Base-by-base conservation (phyloP, 495 filamentous ascomycete species). In the Penicillium angulare region DNA sequence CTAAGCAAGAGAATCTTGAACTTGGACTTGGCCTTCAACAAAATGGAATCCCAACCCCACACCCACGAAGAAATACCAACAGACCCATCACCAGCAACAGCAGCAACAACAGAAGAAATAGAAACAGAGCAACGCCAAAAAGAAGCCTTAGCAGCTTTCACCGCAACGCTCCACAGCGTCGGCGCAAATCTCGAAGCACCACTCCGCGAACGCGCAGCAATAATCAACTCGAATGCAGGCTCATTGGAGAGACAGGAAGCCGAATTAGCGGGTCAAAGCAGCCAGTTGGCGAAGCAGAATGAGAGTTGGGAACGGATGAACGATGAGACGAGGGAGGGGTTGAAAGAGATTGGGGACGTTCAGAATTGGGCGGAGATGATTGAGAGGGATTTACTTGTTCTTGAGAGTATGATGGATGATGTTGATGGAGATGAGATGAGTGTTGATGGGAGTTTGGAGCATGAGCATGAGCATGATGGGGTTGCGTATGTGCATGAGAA, bases 321-420 rank as follows among this genome's bases (percentile, higher is more conserved):
- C 12, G 82, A 84, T 54, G 77, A 83, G 57, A 84, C 86, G 40
- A 77, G 84, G 43, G 78, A 81, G 35, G 84, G 82, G 63, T 69
- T 98, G 40, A 96, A 96, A 74, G 90, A 95, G 79, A 81, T 96
- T 59, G 93, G 93, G 23, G 90, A 97, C 65, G 83, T 97, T 68
- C 93, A 97, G 81, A 96, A 96, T 65, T 97, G 92, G 92, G 92
- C 92, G 33, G 93, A 98, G 82, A 80, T 95, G 77, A 77, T 97
- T 59, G 93, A 98, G 78, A 69, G 89, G 66, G 92, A 97, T 72
- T 80, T 98, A 53, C 62, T 91, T 60, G 83, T 95, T 50, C 61
- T 98, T 31, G 90, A 95, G 72, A 91, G 96, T 80, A 90, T 89
- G 45, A 60, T 96, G 67, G 71, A 86, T 61, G 64, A 88, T 52